Evolutionary conservation across 441 rosid genomes (phyloP).

Genomic region (Capsella rubella): DNA sequence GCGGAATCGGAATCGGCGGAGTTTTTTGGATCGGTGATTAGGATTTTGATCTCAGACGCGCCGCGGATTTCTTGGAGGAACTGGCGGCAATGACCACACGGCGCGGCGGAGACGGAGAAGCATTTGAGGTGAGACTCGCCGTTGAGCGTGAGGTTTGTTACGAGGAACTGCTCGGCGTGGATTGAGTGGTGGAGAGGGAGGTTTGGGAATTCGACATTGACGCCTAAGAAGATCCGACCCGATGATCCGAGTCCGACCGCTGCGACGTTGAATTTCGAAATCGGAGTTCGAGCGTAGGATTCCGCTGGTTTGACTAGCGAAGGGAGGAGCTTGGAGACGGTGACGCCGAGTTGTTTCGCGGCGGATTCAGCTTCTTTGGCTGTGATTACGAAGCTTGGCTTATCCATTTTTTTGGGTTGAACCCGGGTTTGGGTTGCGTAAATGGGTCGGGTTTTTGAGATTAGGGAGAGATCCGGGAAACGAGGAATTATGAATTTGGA

Average conservation of each 20-base stretch:
- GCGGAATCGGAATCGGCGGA: slow-evolving; percentile 33
- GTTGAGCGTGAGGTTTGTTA: slow-evolving; percentile 51
- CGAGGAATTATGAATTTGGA: slow-evolving; percentile 25
- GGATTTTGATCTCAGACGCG: slow-evolving; percentile 64
- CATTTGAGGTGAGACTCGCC: slow-evolving; percentile 41
- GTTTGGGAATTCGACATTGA: slow-evolving; percentile 85
- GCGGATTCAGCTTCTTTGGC: slow-evolving; percentile 71
- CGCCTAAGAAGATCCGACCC: slow-evolving; percentile 88
- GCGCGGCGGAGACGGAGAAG: slow-evolving; percentile 87
- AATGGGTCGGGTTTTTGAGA: slow-evolving; percentile 32
- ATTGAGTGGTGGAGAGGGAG: slow-evolving; percentile 64
- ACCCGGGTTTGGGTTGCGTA: slow-evolving; percentile 27
- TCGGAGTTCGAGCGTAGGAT: slow-evolving; percentile 76
- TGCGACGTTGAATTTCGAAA: slow-evolving; percentile 82
- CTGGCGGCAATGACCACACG: slow-evolving; percentile 99
- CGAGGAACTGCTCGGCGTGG: slow-evolving; percentile 91
- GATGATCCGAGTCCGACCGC: slow-evolving; percentile 87
- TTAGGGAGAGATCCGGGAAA: slow-evolving; percentile 38
- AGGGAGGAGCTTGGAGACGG: slow-evolving; percentile 71
- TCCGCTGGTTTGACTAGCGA: slow-evolving; percentile 64
- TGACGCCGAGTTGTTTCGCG: slow-evolving; percentile 60
- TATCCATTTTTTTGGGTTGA: slow-evolving; percentile 56
- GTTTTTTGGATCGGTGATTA: slow-evolving; percentile 46
- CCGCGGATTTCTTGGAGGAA: slow-evolving; percentile 85
- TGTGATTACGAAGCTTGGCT: slow-evolving; percentile 66